A percentile compares a stretch with the other conserved stretches of the same genome.
Evolutionary conservation across 202 grass and related monocot species (phyloP).

Genomic region (Cymbopogon flexuosus): DNA sequence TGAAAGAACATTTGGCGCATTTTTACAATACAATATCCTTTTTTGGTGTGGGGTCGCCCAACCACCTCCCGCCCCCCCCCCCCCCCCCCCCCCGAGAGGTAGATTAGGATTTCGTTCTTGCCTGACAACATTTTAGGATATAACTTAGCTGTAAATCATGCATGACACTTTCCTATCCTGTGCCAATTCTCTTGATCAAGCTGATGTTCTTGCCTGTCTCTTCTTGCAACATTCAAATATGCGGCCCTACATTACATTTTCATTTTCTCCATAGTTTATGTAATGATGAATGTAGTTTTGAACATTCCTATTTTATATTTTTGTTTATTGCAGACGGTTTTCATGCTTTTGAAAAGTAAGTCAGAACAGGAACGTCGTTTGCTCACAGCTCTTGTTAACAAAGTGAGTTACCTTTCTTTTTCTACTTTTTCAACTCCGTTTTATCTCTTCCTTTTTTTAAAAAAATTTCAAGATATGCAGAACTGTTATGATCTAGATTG

Average conservation of each 20-base stretch:
- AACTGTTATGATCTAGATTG: conserved; percentile 2
- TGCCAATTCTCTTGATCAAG: not conserved
- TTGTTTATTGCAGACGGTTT: conserved; percentile 70
- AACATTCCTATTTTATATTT: not conserved
- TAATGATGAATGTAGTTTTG: conserved; percentile 5
- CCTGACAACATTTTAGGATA: not conserved
- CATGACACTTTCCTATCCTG: not conserved
- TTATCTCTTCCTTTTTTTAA: not conserved
- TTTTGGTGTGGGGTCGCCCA: too few relatives aligned
- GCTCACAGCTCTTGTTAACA: conserved; percentile 92
- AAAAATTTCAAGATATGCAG: not conserved
- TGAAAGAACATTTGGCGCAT: too few relatives aligned
- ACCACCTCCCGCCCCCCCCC: too few relatives aligned
- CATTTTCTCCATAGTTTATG: conserved; percentile 1
- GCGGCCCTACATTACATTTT: not conserved
- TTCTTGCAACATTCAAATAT: not conserved
- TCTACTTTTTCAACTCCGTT: not conserved
- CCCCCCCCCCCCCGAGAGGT: too few relatives aligned
- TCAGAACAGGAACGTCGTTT: conserved; percentile 92
- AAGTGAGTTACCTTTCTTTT: conserved; percentile 49
- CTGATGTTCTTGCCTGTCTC: not conserved
- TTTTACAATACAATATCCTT: too few relatives aligned
- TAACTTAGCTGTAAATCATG: not conserved
- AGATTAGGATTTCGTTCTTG: too few relatives aligned
- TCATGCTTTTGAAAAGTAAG: conserved; percentile 77